phyloP scores from a whole-genome alignment of 306 rosid genomes.

The Vigna nakashimae region DNA sequence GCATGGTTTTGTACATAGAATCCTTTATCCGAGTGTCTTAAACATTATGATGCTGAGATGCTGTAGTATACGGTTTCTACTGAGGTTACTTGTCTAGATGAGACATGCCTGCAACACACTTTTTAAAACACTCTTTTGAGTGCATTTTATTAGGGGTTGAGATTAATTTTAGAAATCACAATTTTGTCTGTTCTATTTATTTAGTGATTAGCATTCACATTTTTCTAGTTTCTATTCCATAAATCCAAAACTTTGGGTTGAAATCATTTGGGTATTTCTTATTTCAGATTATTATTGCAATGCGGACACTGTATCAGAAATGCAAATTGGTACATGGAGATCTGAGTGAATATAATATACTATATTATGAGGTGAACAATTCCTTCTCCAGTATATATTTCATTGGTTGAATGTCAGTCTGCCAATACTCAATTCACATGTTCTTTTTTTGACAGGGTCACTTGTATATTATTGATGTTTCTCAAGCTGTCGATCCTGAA shows the following conservation, averaged over 20 bases:
- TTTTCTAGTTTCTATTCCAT: neutral
- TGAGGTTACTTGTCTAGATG: conserved; percentile 21
- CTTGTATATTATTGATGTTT: conserved; percentile 87
- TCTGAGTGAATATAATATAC: conserved; percentile 91
- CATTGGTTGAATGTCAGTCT: conserved; percentile 21
- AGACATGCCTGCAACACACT: neutral
- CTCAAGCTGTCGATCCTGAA: conserved; percentile 94
- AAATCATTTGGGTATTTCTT: conserved; percentile 27
- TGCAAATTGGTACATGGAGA: conserved; percentile 96
- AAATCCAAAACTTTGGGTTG: conserved; percentile 19
- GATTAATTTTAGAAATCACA: neutral
- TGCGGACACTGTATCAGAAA: conserved; percentile 89
- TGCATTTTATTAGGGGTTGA: neutral
- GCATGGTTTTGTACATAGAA: conserved; percentile 32
- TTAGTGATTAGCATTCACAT: neutral
- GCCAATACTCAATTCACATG: conserved; percentile 29
- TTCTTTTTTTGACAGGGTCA: conserved; percentile 68
- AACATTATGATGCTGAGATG: conserved; percentile 21
- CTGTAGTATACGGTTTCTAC: neutral
- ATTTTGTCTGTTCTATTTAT: neutral
- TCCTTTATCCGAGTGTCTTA: conserved; percentile 6
- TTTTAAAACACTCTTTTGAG: neutral
- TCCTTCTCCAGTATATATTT: conserved; percentile 18
- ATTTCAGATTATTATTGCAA: conserved; percentile 74
- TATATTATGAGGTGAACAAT: conserved; percentile 72